A percentile compares a stretch with the other conserved stretches of the same genome.
These are phyloP conservation scores for Spencermartinsiella ligniputridi DNA, from an alignment of 1,139 yeast species.

Conservation along the genomic window DNA sequence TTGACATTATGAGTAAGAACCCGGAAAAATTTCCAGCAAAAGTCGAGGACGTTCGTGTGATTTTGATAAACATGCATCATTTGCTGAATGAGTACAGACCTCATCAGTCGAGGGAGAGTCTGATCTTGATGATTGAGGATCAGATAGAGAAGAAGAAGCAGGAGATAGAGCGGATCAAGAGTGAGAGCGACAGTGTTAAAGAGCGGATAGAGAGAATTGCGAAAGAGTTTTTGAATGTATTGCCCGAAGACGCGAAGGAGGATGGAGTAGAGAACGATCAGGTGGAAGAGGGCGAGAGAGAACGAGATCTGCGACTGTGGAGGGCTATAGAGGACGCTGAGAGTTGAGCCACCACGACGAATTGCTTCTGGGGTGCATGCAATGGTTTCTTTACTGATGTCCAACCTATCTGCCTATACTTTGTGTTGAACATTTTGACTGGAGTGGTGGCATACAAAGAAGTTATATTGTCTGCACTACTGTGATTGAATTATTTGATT, in stretches of 20 bases:
- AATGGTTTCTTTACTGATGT: too few relatives aligned
- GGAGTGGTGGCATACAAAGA: too few relatives aligned
- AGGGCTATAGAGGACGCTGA: too few relatives aligned
- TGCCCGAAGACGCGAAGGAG: conserved; percentile 10
- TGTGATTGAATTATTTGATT: too few relatives aligned
- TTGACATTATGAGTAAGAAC: conserved; percentile 65
- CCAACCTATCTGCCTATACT: too few relatives aligned
- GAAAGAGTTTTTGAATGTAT: conserved; percentile 2
- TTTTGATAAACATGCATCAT: conserved; percentile 82
- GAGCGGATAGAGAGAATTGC: conserved; percentile 8
- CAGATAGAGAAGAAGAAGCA: conserved; percentile 24
- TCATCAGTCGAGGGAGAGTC: conserved; percentile 80
- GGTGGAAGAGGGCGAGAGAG: conserved; percentile 4
- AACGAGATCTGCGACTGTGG: conserved; percentile 14
- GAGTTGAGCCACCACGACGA: too few relatives aligned
- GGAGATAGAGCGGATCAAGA: conserved; percentile 10
- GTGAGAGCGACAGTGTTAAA: conserved; percentile 6
- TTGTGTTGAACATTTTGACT: too few relatives aligned
- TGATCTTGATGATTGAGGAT: conserved; percentile 63
- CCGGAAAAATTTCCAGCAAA: conserved; percentile 64
- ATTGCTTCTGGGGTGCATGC: too few relatives aligned
- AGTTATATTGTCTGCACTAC: too few relatives aligned
- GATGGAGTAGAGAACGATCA: conserved; percentile 7
- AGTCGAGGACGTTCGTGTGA: conserved; percentile 65
- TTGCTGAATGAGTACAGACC: conserved; percentile 80